phyloP scores from a whole-genome alignment of 139 green algal species.

The Micractinium conductrix region DNA sequence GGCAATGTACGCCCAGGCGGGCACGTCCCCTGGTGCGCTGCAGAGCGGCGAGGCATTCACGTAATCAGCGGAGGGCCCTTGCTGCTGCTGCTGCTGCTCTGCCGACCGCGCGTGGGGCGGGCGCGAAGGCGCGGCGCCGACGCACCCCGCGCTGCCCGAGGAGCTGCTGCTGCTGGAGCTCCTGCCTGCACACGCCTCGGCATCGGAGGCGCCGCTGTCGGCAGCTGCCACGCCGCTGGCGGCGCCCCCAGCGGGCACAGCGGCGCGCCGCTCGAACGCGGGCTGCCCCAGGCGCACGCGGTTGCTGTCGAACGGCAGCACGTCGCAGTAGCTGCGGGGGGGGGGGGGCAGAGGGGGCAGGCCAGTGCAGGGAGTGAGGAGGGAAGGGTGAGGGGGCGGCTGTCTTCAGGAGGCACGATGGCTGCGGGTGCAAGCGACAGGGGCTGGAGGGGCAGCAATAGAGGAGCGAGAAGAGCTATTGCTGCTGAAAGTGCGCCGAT shows the following conservation, averaged over 20 bases:
- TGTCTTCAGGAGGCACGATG: background rate
- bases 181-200: too few relatives aligned
- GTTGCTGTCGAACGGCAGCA: constrained; percentile 58
- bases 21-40: background rate
- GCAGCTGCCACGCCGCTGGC: background rate
- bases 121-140: too few relatives aligned
- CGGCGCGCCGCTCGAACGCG: background rate
- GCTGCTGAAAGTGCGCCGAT: too few relatives aligned
- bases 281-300: constrained; percentile 37
- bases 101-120: too few relatives aligned
- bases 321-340: constrained; percentile 54
- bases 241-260: background rate
- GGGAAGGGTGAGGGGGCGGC: too few relatives aligned
- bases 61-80: constrained; percentile 38
- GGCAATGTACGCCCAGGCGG: constrained; percentile 49
- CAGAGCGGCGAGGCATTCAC: constrained; percentile 56
- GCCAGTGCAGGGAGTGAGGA: too few relatives aligned
- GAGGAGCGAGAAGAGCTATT: too few relatives aligned
- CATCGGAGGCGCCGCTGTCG: background rate
- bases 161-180: too few relatives aligned
- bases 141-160: too few relatives aligned
- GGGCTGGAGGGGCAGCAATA: too few relatives aligned
- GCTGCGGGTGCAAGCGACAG: background rate
- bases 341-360: background rate
- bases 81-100: background rate